These are phyloP conservation scores for Aspergillus fructus DNA, from an alignment of 2,329 filamentous ascomycete species.

Conservation along the genomic window DNA sequence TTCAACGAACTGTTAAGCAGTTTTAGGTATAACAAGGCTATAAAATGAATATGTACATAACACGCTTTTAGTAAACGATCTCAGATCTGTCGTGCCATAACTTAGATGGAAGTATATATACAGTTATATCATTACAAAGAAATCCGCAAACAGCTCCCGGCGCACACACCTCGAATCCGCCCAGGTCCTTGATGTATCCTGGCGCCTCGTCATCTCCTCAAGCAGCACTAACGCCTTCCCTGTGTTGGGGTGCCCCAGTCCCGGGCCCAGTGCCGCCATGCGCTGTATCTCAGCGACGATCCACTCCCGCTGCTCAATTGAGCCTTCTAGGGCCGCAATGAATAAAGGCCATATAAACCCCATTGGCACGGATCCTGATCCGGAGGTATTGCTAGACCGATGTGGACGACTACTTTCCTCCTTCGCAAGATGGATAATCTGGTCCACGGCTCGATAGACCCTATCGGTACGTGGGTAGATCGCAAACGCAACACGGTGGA, in stretches of 20 bases:
- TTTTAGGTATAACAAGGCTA: conserved; percentile 21
- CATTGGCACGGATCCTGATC: conserved; percentile 19
- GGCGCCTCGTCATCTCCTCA: conserved; percentile 35
- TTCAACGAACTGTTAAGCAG: conserved; percentile 36
- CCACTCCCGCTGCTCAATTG: conserved; percentile 31
- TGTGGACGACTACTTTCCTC: conserved; percentile 17
- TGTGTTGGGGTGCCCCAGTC: conserved; percentile 30
- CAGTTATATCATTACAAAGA: conserved; percentile 32
- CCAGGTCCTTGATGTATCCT: conserved; percentile 35
- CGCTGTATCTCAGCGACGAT: conserved; percentile 34
- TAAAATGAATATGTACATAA: not conserved
- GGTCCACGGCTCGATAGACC: conserved; percentile 34
- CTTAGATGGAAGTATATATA: not conserved
- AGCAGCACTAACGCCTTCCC: conserved; percentile 31
- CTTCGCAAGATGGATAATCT: conserved; percentile 36
- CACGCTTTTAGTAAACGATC: not conserved
- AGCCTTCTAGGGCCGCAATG: conserved; percentile 34
- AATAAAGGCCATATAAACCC: conserved; percentile 39
- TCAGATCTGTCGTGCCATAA: no score
- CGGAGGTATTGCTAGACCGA: not conserved
- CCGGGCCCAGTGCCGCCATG: conserved; percentile 20
- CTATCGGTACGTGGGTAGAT: conserved; percentile 39
- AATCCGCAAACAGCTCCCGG: conserved; percentile 33
- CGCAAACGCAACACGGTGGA: conserved; percentile 38
- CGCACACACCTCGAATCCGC: conserved; percentile 36